Evolutionary conservation across 2,329 filamentous ascomycete genomes (phyloP).

Genomic region (Sporothrix phasma): DNA sequence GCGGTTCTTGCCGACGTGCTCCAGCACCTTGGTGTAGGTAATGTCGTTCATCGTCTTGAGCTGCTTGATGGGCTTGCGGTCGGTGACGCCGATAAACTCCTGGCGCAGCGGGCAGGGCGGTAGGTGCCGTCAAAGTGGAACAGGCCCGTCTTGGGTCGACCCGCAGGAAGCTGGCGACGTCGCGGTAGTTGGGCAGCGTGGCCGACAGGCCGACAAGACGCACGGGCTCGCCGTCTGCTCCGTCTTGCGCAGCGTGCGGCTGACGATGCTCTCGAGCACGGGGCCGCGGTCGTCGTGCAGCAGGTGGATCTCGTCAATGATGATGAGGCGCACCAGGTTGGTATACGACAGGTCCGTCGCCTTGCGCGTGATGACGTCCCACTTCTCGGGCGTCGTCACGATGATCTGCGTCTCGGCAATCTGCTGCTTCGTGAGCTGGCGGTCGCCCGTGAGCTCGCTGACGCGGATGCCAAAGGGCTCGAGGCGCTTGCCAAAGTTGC

Average conservation of each 20-base stretch:
- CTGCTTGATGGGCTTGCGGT: conserved; percentile 98
- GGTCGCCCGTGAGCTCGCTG: conserved; percentile 92
- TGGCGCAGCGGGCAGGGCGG: conserved; percentile 90
- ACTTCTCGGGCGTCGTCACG: conserved; percentile 97
- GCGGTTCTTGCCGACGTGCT: conserved; percentile 83
- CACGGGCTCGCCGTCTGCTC: conserved; percentile 89
- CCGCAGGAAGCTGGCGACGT: conserved; percentile 90
- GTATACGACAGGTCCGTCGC: conserved; percentile 95
- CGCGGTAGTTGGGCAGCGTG: conserved; percentile 89
- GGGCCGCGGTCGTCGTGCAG: conserved; percentile 95
- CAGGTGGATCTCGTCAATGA: conserved; percentile 97
- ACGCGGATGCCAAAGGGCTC: conserved; percentile 87
- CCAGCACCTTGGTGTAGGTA: conserved; percentile 92
- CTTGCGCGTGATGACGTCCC: conserved; percentile 97
- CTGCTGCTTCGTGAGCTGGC: conserved; percentile 96
- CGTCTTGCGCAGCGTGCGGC: conserved; percentile 80
- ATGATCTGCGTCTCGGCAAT: conserved; percentile 97
- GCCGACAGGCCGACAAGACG: conserved; percentile 87
- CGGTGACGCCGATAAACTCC: conserved; percentile 94
- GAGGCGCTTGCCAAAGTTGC: conserved; percentile 87
- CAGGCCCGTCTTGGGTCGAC: conserved; percentile 77
- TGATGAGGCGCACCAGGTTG: conserved; percentile 87
- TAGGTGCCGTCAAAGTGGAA: conserved; percentile 96
- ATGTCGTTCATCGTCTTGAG: conserved; percentile 99
- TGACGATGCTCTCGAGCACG: conserved; percentile 93